These are phyloP conservation scores for Fusarium continuum DNA, from an alignment of 2,329 filamentous ascomycete species.

Conservation along the genomic window DNA sequence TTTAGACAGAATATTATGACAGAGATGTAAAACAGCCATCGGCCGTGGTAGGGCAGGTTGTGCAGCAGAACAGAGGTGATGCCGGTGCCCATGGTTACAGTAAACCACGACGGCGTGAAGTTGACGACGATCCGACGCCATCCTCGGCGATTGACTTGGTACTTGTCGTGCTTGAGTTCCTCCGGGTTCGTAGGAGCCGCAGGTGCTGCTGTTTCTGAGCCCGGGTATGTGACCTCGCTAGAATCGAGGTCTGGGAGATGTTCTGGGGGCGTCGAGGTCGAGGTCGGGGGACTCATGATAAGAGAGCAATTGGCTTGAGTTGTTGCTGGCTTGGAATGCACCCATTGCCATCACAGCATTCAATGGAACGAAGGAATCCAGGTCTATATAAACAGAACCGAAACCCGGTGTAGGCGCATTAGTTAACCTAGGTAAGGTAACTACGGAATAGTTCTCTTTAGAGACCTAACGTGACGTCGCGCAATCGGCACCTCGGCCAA, in stretches of 20 bases:
- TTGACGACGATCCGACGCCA: slow-evolving; percentile 27
- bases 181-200: neutral
- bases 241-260: slow-evolving; percentile 8
- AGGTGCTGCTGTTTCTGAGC: neutral
- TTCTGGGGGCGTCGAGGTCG: neutral
- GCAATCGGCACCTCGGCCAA: slow-evolving; percentile 21
- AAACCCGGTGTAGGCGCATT: neutral
- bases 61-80: slow-evolving; percentile 67
- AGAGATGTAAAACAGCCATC: slow-evolving; percentile 64
- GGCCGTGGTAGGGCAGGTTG: slow-evolving; percentile 64
- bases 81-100: slow-evolving; percentile 70
- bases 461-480: slow-evolving; percentile 13
- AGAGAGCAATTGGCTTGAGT: neutral
- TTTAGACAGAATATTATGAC: slow-evolving; percentile 67
- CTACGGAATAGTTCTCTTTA: neutral
- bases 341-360: neutral
- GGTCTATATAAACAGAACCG: neutral
- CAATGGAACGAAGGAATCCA: neutral
- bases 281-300: slow-evolving; percentile 16
- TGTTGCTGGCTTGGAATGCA: neutral
- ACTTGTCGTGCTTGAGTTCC: neutral
- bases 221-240: slow-evolving; percentile 7
- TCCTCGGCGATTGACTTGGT: slow-evolving; percentile 2
- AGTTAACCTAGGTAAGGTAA: too few species aligned
- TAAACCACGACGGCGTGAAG: slow-evolving; percentile 45